A percentile compares a stretch with the other conserved stretches of the same genome.
These are phyloP conservation scores for Zelopaecilomyces penicillatus DNA, from an alignment of 2,329 filamentous ascomycete species.

Conservation along the genomic window DNA sequence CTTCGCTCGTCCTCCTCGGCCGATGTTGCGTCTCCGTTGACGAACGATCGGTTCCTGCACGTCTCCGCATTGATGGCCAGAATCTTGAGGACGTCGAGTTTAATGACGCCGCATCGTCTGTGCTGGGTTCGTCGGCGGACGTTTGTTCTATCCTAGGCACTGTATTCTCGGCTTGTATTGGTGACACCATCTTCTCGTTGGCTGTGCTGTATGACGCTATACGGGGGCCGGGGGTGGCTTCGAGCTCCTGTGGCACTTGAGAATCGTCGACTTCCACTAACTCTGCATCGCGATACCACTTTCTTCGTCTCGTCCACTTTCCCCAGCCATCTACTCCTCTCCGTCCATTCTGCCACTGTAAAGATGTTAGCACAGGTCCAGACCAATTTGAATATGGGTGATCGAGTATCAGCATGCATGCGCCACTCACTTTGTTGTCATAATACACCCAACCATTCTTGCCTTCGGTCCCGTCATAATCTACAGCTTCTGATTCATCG, in stretches of 20 bases:
- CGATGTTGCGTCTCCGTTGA: slow-evolving; percentile 22
- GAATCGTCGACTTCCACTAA: slow-evolving; percentile 62
- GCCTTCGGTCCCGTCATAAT: slow-evolving; percentile 51
- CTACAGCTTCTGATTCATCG: slow-evolving; percentile 36
- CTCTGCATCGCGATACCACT: slow-evolving; percentile 96
- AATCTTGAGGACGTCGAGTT: slow-evolving; percentile 41
- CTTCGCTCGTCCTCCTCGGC: slow-evolving; percentile 33
- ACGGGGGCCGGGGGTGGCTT: slow-evolving; percentile 18
- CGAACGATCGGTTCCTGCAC: slow-evolving; percentile 30
- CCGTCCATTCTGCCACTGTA: slow-evolving; percentile 79
- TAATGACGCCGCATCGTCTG: slow-evolving; percentile 37
- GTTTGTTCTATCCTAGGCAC: slow-evolving; percentile 14
- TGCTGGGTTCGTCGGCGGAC: slow-evolving; percentile 18
- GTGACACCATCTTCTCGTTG: slow-evolving; percentile 29
- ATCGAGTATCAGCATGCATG: neutral
- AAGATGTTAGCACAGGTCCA: slow-evolving; percentile 3
- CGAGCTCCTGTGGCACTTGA: slow-evolving; percentile 27
- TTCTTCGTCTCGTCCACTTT: slow-evolving; percentile 82
- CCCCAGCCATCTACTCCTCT: slow-evolving; percentile 86
- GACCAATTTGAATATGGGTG: neutral
- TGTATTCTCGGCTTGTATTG: slow-evolving; percentile 16
- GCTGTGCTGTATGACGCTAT: slow-evolving; percentile 26
- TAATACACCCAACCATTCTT: slow-evolving; percentile 92
- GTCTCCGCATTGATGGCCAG: slow-evolving; percentile 31
- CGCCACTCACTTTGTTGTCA: slow-evolving; percentile 71